Evolutionary conservation across 306 rosid genomes (phyloP).

Genomic region (Herpetospermum pedunculosum): DNA sequence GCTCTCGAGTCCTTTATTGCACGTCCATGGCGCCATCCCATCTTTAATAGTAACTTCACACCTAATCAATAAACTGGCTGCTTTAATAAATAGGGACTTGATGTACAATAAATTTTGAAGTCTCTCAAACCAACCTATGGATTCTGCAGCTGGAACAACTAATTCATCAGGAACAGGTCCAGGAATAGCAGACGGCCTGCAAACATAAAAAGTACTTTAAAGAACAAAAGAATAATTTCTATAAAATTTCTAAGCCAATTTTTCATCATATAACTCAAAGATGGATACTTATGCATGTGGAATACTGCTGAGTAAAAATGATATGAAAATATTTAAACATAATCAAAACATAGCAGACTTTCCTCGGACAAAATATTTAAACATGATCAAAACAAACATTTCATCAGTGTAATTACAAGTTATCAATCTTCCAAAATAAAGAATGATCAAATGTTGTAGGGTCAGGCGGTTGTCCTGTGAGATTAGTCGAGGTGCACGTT

Average conservation of each 20-base stretch:
- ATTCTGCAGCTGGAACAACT: slow-evolving; percentile 75
- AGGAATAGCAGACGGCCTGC: slow-evolving; percentile 88
- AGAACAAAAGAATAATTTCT: slow-evolving; percentile 4
- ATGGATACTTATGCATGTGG: background rate
- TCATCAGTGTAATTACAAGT: background rate
- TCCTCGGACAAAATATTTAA: background rate
- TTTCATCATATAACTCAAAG: background rate
- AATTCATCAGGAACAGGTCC: slow-evolving; percentile 94
- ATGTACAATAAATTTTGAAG: slow-evolving; percentile 4
- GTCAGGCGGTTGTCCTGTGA: no score
- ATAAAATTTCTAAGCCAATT: background rate
- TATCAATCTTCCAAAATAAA: background rate
- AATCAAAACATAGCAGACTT: background rate
- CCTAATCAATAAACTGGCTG: slow-evolving; percentile 34
- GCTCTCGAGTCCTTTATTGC: slow-evolving; percentile 75
- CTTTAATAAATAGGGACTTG: slow-evolving; percentile 10
- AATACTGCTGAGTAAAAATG: background rate
- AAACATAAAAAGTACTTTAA: slow-evolving; percentile 7
- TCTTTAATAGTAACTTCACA: slow-evolving; percentile 72
- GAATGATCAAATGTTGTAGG: no score
- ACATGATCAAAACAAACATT: background rate
- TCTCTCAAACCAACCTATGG: slow-evolving; percentile 56
- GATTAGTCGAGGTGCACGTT: no score
- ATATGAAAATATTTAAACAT: background rate
- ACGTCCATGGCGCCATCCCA: slow-evolving; percentile 99